phyloP scores from a whole-genome alignment of 257 asterid genomes.

The Solanum stenotomum region DNA sequence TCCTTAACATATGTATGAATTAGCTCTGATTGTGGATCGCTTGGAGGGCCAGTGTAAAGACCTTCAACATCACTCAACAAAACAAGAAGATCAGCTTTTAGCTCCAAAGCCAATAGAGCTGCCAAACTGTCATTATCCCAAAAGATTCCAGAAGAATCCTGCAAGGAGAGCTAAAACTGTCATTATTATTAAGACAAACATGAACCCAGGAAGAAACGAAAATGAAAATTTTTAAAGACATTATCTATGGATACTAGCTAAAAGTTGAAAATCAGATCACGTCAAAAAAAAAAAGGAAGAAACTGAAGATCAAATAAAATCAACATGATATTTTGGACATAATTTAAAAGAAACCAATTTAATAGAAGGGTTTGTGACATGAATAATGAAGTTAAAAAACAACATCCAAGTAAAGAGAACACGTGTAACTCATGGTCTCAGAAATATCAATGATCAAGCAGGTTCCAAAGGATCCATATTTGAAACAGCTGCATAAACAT shows the following conservation, averaged over 20 bases:
- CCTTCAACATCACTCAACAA: slow-evolving; percentile 83
- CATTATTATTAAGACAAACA: neutral
- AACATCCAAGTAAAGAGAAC: neutral
- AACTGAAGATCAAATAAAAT: neutral
- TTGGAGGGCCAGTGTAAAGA: slow-evolving; percentile 79
- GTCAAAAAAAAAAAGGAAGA: neutral
- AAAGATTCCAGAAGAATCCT: slow-evolving; percentile 82
- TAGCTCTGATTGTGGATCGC: slow-evolving; percentile 60
- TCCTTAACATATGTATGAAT: slow-evolving; percentile 57
- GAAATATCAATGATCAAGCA: neutral
- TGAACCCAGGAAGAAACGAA: neutral
- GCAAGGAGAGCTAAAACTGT: slow-evolving; percentile 1
- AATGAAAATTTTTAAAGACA: neutral
- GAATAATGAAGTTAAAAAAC: neutral
- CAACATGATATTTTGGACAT: neutral
- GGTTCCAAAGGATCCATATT: neutral
- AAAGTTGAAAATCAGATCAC: neutral
- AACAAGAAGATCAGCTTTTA: slow-evolving; percentile 74
- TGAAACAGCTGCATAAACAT: neutral
- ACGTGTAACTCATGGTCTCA: neutral
- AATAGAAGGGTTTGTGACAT: neutral
- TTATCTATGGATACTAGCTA: neutral
- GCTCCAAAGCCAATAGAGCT: slow-evolving; percentile 66
- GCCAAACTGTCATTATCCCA: slow-evolving; percentile 89
- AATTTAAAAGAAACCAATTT: neutral